Percentiles rank a stretch among this genome's conserved stretches.
Conservation (phyloP, 495 filamentous ascomycete genomes). For the Aspergillus saccharolyticus region DNA sequence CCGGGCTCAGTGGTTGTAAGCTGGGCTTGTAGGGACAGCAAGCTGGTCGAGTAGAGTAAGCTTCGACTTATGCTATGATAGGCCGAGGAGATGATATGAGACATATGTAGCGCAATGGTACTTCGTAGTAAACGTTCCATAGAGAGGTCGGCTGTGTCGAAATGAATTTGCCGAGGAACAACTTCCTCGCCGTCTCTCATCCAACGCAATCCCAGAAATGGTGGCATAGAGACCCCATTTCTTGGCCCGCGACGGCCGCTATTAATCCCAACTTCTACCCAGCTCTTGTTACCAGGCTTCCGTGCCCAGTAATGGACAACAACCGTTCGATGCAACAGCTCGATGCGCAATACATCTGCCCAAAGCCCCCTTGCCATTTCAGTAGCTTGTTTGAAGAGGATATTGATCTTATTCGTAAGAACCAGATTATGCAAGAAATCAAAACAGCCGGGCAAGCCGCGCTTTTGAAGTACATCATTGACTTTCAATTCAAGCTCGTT, state of each 20-base stretch:
- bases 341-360: constrained; percentile 68
- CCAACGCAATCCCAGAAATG: constrained; percentile 70
- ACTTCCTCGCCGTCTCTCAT: constrained; percentile 75
- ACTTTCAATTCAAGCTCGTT: constrained; percentile 61
- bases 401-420: constrained; percentile 79
- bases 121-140: constrained; percentile 66
- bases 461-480: constrained; percentile 59
- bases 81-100: constrained; percentile 57
- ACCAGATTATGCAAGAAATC: constrained; percentile 78
- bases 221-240: constrained; percentile 21
- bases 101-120: constrained; percentile 70
- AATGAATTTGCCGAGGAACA: constrained; percentile 54
- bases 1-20: constrained; percentile 55
- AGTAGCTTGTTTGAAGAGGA: constrained; percentile 68
- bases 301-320: constrained; percentile 86
- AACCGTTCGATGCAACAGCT: constrained; percentile 70
- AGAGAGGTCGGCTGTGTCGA: constrained; percentile 63
- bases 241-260: constrained; percentile 48
- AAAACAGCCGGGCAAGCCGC: constrained; percentile 73
- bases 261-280: constrained; percentile 80
- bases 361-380: constrained; percentile 64
- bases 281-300: constrained; percentile 66
- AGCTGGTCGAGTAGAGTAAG: constrained; percentile 52
- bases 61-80: constrained; percentile 51
- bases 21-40: constrained; percentile 49